These are phyloP conservation scores for Boletales sp. DNA, from an alignment of 768 basidiomycete species.

Conservation along the genomic window DNA sequence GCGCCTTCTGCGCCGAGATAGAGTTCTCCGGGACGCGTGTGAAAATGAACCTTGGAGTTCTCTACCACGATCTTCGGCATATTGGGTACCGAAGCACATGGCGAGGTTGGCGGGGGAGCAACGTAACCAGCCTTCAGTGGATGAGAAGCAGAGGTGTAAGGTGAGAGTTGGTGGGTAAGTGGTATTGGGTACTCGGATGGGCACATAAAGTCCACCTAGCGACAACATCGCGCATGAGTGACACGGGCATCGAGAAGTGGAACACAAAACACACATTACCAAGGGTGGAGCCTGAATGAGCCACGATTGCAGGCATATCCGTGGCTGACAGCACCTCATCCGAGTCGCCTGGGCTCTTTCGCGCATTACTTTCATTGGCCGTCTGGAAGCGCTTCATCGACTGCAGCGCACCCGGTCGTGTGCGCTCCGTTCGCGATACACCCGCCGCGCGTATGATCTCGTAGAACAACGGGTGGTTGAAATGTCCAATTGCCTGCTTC, in stretches of 20 bases:
- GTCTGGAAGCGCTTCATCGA: slow-evolving; percentile 18
- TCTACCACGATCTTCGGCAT: slow-evolving; percentile 14
- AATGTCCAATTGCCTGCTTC: slow-evolving; percentile 30
- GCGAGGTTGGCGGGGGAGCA: not conserved
- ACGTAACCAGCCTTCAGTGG: slow-evolving; percentile 9
- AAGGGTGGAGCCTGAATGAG: slow-evolving; percentile 13
- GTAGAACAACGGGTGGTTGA: slow-evolving; percentile 45
- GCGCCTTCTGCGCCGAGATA: slow-evolving; percentile 41
- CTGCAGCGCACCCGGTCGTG: slow-evolving; percentile 15
- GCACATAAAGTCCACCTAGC: slow-evolving; percentile 32
- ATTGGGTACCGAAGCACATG: not conserved
- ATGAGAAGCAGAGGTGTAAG: slow-evolving; percentile 15
- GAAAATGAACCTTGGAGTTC: slow-evolving; percentile 24
- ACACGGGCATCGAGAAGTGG: too few relatives aligned
- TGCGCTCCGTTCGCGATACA: slow-evolving; percentile 4
- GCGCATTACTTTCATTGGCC: too few relatives aligned
- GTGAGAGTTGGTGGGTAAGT: slow-evolving; percentile 12
- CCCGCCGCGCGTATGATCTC: slow-evolving; percentile 31
- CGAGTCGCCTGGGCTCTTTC: not conserved
- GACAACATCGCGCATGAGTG: not conserved
- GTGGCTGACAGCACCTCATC: slow-evolving; percentile 1
- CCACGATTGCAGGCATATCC: slow-evolving; percentile 6
- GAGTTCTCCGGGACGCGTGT: slow-evolving; percentile 41
- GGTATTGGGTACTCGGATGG: slow-evolving; percentile 36
- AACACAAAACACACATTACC: slow-evolving; percentile 26